Percentiles rank a stretch among this genome's conserved stretches.
phyloP scores from a whole-genome alignment of 495 filamentous ascomycete species.

The Talaromyces nanjingensis region DNA sequence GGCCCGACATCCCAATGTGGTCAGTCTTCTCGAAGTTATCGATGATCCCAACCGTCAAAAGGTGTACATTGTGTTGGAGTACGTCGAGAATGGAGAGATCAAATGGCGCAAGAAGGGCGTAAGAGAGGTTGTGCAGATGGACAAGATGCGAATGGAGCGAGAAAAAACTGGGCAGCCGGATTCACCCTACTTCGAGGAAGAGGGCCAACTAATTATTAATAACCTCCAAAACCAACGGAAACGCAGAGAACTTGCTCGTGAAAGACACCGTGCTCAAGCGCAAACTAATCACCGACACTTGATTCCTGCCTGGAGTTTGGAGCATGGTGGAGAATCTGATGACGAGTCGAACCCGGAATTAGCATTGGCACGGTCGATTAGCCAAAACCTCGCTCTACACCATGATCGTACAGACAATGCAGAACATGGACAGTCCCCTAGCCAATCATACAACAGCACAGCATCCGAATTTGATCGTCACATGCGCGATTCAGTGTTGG shows the following conservation, averaged over 20 bases:
- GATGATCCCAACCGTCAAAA: constrained; percentile 94
- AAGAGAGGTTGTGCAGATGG: constrained; percentile 70
- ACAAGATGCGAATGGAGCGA: constrained; percentile 69
- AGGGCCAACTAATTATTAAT: constrained; percentile 56
- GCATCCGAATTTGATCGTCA: constrained; percentile 36
- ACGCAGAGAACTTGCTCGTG: constrained; percentile 48
- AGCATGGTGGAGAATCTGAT: constrained; percentile 66
- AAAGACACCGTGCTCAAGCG: constrained; percentile 46
- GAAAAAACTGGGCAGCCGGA: constrained; percentile 56
- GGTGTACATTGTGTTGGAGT: constrained; percentile 95
- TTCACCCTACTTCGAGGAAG: constrained; percentile 43
- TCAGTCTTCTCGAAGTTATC: constrained; percentile 92
- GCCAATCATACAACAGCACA: constrained; percentile 35
- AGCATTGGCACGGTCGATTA: constrained; percentile 26
- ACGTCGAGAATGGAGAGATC: constrained; percentile 88
- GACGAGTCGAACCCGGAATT: constrained; percentile 33
- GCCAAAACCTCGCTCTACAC: constrained; percentile 22
- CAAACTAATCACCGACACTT: constrained; percentile 32
- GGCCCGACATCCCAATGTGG: constrained; percentile 90
- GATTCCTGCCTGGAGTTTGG: constrained; percentile 66
- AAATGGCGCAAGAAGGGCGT: constrained; percentile 82
- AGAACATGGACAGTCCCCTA: constrained; percentile 28
- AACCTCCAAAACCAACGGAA: constrained; percentile 49
- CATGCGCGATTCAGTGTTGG: constrained; percentile 38
- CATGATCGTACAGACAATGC: constrained; percentile 18